Evolutionary conservation across 2,329 filamentous ascomycete species (phyloP).

Genomic region (Aspergillus ochraceoroseus): DNA sequence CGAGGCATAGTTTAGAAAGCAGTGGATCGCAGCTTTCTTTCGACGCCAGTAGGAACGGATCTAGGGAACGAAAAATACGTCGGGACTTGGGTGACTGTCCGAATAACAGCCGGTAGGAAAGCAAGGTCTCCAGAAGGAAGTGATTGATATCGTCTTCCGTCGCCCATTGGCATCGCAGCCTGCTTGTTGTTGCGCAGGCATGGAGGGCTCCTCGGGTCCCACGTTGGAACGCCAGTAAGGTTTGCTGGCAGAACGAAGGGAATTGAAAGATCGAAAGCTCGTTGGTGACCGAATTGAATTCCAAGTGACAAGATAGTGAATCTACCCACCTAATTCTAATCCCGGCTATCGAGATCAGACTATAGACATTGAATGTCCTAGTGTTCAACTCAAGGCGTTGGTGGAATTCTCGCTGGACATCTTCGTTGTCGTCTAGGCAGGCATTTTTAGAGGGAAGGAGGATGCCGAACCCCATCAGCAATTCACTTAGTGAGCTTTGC

Average conservation of each 20-base stretch:
- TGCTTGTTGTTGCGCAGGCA: constrained; percentile 8
- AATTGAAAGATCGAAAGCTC: constrained; percentile 11
- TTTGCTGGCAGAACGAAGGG: constrained; percentile 8
- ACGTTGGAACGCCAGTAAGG: neutral
- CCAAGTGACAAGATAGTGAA: constrained; percentile 10
- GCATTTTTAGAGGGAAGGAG: constrained; percentile 9
- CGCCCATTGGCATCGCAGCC: constrained; percentile 11
- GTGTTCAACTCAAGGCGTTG: constrained; percentile 2
- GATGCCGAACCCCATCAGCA: constrained; percentile 14
- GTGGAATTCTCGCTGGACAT: constrained; percentile 3
- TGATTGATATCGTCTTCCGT: constrained; percentile 9
- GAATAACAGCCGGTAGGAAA: constrained; percentile 13
- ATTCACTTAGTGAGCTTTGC: constrained; percentile 7
- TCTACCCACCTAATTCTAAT: constrained; percentile 11
- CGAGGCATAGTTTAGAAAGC: neutral
- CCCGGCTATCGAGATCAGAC: constrained; percentile 1
- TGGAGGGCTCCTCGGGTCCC: constrained; percentile 2
- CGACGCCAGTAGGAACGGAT: constrained; percentile 3
- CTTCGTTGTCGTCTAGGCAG: constrained; percentile 2
- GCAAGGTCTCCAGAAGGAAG: constrained; percentile 5
- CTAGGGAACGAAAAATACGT: constrained; percentile 1
- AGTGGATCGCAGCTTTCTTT: neutral
- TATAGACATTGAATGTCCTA: constrained; percentile 10
- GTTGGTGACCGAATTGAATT: constrained; percentile 8
- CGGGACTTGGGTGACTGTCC: constrained; percentile 8